Base-by-base conservation (phyloP, 2,329 filamentous ascomycete genomes). In the Albophoma yamanashiensis region DNA sequence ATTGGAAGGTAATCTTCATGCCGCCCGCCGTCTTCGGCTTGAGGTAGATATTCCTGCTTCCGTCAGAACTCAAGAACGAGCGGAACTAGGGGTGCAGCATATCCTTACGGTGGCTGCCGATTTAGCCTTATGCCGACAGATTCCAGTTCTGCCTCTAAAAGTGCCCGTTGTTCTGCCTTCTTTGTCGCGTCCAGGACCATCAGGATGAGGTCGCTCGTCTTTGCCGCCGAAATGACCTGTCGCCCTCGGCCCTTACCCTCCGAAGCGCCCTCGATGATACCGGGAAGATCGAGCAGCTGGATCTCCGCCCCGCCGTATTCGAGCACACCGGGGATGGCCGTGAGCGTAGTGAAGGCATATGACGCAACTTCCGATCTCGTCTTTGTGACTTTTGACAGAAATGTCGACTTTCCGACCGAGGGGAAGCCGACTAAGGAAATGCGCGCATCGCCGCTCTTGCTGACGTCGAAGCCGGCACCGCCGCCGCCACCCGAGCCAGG, bases 361-460 rank as follows among this genome's bases (percentile, higher is more conserved):
- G 94, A 90, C 0, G 94, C 94, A 36, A 97, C 92, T 73, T 97
- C 93, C 57, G 92, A 96, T 70, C 91, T 92, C 45, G 95, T 99
- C 78, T 96, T 97, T 57, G 94, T 99, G 73, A 99, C 95, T 71
- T 97, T 97, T 56, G 92, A 97, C n/a, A 99, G 75, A 71, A 99
- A 97, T 0, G 94, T 99, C 2, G 94, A 99, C 79, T 99, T 99
- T 73, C 94, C 94, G 58, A 99, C 94, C 0, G 95, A 99, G 0
- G 95, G 94, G 68, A 99, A 99, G n/a, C 94, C 94, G 59, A 99
- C 95, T 2, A 99, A 85, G 1, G 95, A 92, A 76, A 99, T 97
- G 69, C 94, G 87, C 17, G 94, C 94, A 79, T 99, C 94, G 64
- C 94, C 94, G 65, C 89, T 93, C 77, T 99, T 99, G 73, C 89